These are phyloP conservation scores for Apostasia ramifera DNA, from an alignment of 106 monocot genomes.

Conservation along the genomic window DNA sequence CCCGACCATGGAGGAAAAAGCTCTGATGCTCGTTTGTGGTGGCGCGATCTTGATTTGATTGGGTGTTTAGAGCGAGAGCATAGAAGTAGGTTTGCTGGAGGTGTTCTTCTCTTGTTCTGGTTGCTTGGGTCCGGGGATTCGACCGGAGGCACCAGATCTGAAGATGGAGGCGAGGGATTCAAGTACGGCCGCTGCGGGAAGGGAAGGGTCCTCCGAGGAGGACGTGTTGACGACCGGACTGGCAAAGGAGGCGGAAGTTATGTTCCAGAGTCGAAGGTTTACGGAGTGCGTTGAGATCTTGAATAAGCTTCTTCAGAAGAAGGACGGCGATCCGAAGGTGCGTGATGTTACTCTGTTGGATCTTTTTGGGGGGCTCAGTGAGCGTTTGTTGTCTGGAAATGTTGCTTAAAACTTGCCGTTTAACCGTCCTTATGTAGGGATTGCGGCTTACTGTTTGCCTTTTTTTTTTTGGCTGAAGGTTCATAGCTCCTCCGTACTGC, in stretches of 20 bases:
- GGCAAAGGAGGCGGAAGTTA: slow-evolving; percentile 26
- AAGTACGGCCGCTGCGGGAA: slow-evolving; percentile 3
- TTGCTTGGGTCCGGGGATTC: slow-evolving; percentile 1
- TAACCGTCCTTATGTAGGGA: background rate
- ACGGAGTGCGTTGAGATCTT: slow-evolving; percentile 38
- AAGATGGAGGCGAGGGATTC: slow-evolving; percentile 21
- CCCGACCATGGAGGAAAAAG: slow-evolving; percentile 9
- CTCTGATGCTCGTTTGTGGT: background rate
- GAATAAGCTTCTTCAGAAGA: slow-evolving; percentile 28
- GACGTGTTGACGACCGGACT: slow-evolving; percentile 10
- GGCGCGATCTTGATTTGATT: background rate
- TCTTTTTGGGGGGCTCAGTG: background rate
- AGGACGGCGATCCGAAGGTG: slow-evolving; percentile 51
- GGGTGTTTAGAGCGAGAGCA: background rate
- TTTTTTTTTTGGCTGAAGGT: background rate
- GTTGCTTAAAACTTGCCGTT: background rate
- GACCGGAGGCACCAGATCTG: slow-evolving; percentile 8
- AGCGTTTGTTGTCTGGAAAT: background rate
- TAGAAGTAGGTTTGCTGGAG: background rate
- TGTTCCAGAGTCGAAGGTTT: slow-evolving; percentile 34
- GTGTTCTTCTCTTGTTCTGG: background rate
- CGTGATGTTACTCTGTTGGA: background rate
- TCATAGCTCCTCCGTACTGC: too few relatives aligned
- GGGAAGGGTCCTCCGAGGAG: slow-evolving; percentile 18
- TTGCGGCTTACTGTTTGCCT: background rate